Conservation (phyloP, 202 grass and related monocot genomes). For the Cymbopogon flexuosus region DNA sequence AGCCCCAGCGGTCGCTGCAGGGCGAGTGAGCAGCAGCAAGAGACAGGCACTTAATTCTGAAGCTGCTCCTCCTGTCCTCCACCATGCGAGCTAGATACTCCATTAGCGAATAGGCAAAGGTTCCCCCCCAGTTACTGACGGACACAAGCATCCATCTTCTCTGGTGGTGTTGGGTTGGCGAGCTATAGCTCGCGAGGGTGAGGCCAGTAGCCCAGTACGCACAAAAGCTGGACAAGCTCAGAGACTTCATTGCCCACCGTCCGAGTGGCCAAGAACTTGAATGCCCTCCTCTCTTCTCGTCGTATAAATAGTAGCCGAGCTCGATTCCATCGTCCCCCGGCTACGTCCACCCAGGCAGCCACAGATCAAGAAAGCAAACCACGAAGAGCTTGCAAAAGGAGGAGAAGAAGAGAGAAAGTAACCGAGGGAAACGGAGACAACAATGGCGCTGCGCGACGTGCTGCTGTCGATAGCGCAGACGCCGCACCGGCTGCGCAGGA, state of each 20-base stretch:
- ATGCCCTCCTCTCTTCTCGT: slow-evolving; percentile 1
- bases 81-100: slow-evolving; percentile 14
- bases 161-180: background rate
- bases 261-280: slow-evolving; percentile 22
- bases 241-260: slow-evolving; percentile 35
- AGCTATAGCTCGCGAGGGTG: background rate
- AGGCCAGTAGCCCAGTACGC: background rate
- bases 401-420: background rate
- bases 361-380: background rate
- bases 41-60: background rate
- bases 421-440: background rate
- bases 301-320: slow-evolving; percentile 26
- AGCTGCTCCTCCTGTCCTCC: background rate
- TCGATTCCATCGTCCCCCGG: background rate
- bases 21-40: background rate
- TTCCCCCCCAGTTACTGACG: background rate
- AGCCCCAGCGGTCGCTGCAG: background rate
- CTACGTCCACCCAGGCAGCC: slow-evolving; percentile 2
- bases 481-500: slow-evolving; percentile 53
- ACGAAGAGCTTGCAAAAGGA: background rate
- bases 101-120: background rate
- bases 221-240: background rate
- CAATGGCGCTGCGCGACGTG: slow-evolving; percentile 47
- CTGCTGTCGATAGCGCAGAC: slow-evolving; percentile 55
- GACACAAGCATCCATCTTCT: slow-evolving; percentile 10